Base-by-base conservation (phyloP, 495 filamentous ascomycete species). In the Cetradonia linearis region DNA sequence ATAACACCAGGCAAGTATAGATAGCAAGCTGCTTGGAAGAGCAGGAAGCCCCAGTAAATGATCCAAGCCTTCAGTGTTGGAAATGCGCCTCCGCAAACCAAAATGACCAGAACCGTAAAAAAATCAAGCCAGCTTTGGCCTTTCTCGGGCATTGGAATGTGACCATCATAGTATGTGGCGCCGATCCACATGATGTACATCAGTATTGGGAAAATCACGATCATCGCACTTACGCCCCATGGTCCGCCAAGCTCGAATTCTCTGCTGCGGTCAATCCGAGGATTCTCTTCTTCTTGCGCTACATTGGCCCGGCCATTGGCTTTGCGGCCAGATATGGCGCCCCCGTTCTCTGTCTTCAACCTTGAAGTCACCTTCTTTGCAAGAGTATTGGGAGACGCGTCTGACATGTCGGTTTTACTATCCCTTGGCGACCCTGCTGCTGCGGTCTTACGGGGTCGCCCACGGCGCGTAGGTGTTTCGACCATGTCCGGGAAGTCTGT, bases 161-260 rank as follows among this genome's bases (percentile, higher is more conserved):
- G 83, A 62, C 90, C 90, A 72, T 88, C 76, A 70, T 95, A 98
- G 72, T 90, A 92, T 49, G 84, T 89, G 42, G 91, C 88, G 33
- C 93, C 93, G 69, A 95, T 85, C 92, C 92, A 98, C 89, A 98
- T 92, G 76, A 95, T 96, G 77, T 86, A 96, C 93, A 98, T 98
- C 63, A 98, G 77, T 47, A 86, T 38, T 14, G 93, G 93, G 72
- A 96, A 98, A 50, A 83, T 85, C 61, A 93, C 77, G 89, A 98
- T 98, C 82, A 95, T 89, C 56, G 83, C 76, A 25, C 75, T 70
- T 28, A 89, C 83, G 58, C 91, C 91, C 53, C 73, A 74, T 2
- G 88, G 83, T 60, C 93, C 93, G 60, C 91, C 89, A 67, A 98
- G 96, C 68, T 98, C 93, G 68, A 86, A 88, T 59, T 87, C 78